Evolutionary conservation across 2,329 filamentous ascomycete species (phyloP).

Genomic region (Cercospora canescens): DNA sequence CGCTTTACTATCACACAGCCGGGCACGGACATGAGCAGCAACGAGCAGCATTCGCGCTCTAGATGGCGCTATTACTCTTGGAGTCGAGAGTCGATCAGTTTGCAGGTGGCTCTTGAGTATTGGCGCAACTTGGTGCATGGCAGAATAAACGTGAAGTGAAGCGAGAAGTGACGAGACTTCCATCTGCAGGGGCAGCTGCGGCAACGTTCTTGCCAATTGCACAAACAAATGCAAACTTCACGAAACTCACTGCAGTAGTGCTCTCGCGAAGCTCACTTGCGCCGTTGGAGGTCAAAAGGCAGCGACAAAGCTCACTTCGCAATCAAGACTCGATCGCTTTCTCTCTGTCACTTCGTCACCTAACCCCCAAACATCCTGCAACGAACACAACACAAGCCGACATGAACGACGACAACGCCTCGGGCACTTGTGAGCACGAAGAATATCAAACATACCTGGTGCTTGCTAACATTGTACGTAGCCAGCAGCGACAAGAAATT

Average conservation of each 20-base stretch:
- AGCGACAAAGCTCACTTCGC: slow-evolving; percentile 8
- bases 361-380: slow-evolving; percentile 9
- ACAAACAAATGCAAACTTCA: slow-evolving; percentile 3
- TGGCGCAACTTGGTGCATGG: background rate
- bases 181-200: background rate
- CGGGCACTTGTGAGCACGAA: slow-evolving; percentile 5
- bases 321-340: background rate
- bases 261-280: background rate
- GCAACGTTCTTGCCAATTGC: background rate
- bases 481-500: slow-evolving; percentile 1
- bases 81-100: background rate
- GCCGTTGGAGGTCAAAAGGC: background rate
- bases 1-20: background rate
- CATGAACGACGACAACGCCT: slow-evolving; percentile 10
- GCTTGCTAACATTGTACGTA: background rate
- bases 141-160: background rate
- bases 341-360: slow-evolving; percentile 1
- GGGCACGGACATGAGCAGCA: background rate
- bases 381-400: slow-evolving; percentile 5
- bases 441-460: background rate
- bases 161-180: background rate
- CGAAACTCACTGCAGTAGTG: background rate
- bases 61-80: background rate
- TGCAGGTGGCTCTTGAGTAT: background rate
- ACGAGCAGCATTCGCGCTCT: too few relatives aligned